Evolutionary conservation across 306 rosid species (phyloP).

Genomic region (Cucumis cinereus): DNA sequence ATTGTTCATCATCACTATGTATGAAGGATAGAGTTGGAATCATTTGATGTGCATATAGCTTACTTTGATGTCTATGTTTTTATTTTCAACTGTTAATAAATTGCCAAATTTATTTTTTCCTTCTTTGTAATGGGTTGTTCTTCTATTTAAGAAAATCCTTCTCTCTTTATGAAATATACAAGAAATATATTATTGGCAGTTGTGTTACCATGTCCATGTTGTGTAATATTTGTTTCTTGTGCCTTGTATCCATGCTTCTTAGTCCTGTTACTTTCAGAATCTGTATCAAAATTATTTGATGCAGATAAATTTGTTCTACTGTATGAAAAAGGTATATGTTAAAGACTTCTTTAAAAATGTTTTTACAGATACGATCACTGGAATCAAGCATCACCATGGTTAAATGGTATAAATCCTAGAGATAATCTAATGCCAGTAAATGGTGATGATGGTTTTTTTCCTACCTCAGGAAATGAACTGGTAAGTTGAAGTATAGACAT

Average conservation of each 20-base stretch:
- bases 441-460: constrained; percentile 82
- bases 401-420: constrained; percentile 53
- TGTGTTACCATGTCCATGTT: neutral
- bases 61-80: neutral
- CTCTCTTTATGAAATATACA: too few relatives aligned
- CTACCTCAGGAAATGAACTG: constrained; percentile 78
- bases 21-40: neutral
- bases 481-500: constrained; percentile 18
- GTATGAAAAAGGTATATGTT: neutral
- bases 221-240: neutral
- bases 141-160: too few relatives aligned
- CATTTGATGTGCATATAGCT: neutral
- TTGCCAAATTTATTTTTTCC: too few relatives aligned
- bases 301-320: neutral
- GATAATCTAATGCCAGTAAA: constrained; percentile 65
- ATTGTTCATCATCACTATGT: neutral
- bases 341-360: neutral
- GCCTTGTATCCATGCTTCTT: neutral
- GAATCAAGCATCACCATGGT: constrained; percentile 70
- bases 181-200: too few relatives aligned
- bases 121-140: too few relatives aligned
- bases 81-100: neutral
- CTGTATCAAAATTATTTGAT: neutral
- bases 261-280: neutral
- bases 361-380: constrained; percentile 53